A percentile compares a stretch with the other conserved stretches of the same genome.
These are phyloP conservation scores for Morella rubra DNA, from an alignment of 306 rosid genomes.

Conservation along the genomic window DNA sequence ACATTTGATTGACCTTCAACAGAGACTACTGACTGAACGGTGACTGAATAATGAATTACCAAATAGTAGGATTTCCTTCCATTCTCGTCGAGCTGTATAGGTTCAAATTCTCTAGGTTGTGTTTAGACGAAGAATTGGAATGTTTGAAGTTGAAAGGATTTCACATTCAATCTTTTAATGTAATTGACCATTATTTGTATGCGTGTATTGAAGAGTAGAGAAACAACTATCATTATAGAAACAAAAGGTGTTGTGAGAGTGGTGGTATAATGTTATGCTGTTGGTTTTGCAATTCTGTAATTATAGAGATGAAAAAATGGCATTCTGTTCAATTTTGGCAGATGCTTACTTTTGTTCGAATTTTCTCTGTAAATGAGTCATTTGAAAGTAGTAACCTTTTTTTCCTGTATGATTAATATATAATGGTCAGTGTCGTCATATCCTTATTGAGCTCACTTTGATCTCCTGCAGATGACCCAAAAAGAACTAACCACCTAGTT, in stretches of 20 bases:
- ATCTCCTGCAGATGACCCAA: constrained; percentile 26
- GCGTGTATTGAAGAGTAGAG: not conserved
- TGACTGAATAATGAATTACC: too few relatives aligned
- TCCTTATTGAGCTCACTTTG: not conserved
- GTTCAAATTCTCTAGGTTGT: not conserved
- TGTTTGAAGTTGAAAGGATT: not conserved
- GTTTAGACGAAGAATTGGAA: not conserved
- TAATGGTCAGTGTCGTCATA: not conserved
- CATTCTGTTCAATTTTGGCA: not conserved
- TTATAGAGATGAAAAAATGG: not conserved
- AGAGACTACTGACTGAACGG: too few relatives aligned
- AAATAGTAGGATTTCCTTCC: too few relatives aligned
- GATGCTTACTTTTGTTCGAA: not conserved
- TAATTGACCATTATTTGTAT: not conserved
- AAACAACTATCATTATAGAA: too few relatives aligned
- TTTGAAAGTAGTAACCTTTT: not conserved
- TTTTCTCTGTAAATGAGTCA: not conserved
- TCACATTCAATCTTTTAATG: not conserved
- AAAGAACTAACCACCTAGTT: constrained; percentile 34
- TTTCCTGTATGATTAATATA: not conserved
- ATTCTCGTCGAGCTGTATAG: too few relatives aligned
- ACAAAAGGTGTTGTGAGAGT: too few relatives aligned
- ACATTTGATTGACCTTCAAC: too few relatives aligned
- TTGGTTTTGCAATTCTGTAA: not conserved
- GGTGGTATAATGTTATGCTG: not conserved